These are phyloP conservation scores for Entomortierella lignicola DNA, from an alignment of 192 early-diverging fungal genomes.

Conservation along the genomic window DNA sequence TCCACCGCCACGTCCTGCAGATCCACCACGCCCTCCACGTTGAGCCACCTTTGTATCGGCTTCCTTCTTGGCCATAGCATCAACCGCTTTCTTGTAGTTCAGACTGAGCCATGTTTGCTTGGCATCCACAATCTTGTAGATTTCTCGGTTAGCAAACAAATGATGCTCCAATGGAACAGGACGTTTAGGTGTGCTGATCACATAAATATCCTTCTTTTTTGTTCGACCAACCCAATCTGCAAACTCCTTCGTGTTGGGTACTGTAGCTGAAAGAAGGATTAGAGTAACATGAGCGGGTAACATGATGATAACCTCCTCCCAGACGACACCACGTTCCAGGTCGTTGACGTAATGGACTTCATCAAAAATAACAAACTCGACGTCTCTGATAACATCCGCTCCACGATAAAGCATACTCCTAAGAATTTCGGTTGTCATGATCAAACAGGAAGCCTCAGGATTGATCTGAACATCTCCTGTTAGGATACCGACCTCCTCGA, in stretches of 20 bases:
- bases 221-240: slow-evolving; percentile 99
- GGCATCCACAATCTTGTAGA: slow-evolving; percentile 91
- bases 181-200: slow-evolving; percentile 92
- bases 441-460: slow-evolving; percentile 95
- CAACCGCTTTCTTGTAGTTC: slow-evolving; percentile 80
- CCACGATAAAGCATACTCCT: slow-evolving; percentile 97
- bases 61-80: slow-evolving; percentile 74
- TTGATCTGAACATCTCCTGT: slow-evolving; percentile 98
- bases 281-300: slow-evolving; percentile 93
- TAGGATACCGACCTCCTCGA: slow-evolving; percentile 94
- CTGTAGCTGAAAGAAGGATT: slow-evolving; percentile 96
- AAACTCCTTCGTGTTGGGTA: slow-evolving; percentile 98
- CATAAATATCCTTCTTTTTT: slow-evolving; percentile 97
- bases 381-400: slow-evolving; percentile 95
- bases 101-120: slow-evolving; percentile 70
- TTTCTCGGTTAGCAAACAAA: slow-evolving; percentile 86
- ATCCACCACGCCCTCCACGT: slow-evolving; percentile 59
- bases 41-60: slow-evolving; percentile 58
- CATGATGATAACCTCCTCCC: slow-evolving; percentile 99
- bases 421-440: slow-evolving; percentile 99
- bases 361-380: slow-evolving; percentile 99
- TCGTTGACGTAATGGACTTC: slow-evolving; percentile 99
- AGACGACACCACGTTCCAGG: slow-evolving; percentile 94
- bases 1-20: slow-evolving; percentile 57
- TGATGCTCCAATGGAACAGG: slow-evolving; percentile 97